phyloP scores from a whole-genome alignment of 2,329 filamentous ascomycete genomes.

The Epichloe bromicola region DNA sequence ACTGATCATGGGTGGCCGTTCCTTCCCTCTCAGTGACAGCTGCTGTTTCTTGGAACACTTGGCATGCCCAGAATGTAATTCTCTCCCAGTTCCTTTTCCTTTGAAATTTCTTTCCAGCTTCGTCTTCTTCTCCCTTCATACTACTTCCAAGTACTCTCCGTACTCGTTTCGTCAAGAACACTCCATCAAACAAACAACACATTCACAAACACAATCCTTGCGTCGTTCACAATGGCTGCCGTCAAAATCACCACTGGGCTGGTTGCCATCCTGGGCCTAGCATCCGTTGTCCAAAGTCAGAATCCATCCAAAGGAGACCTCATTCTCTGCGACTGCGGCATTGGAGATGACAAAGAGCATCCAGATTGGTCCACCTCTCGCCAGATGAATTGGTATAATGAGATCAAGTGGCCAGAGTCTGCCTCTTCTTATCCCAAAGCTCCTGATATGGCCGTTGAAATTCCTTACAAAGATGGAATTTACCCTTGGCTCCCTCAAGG shows the following conservation, averaged over 20 bases:
- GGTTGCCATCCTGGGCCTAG: constrained; percentile 12
- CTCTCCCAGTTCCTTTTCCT: background rate
- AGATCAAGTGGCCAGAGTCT: constrained; percentile 23
- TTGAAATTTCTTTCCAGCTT: background rate
- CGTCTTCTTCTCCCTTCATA: background rate
- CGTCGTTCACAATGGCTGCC: constrained; percentile 10
- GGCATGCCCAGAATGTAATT: background rate
- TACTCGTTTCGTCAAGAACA: background rate
- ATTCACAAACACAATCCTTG: background rate
- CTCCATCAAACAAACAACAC: background rate
- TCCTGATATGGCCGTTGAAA: constrained; percentile 25
- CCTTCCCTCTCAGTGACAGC: background rate
- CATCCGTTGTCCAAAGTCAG: constrained; percentile 12
- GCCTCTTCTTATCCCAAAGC: constrained; percentile 22
- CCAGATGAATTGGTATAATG: constrained; percentile 30
- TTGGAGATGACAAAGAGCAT: constrained; percentile 27
- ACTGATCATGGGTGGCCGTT: background rate
- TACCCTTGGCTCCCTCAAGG: constrained; percentile 27
- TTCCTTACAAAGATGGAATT: constrained; percentile 24
- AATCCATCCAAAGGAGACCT: constrained; percentile 22
- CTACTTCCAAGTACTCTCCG: background rate
- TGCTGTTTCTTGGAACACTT: background rate
- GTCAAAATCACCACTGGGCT: constrained; percentile 12
- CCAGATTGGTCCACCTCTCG: constrained; percentile 29
- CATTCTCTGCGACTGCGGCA: constrained; percentile 29